A percentile compares a stretch with the other conserved stretches of the same genome.
Evolutionary conservation across 768 basidiomycete genomes (phyloP).

Genomic region (Roridomyces roridus): DNA sequence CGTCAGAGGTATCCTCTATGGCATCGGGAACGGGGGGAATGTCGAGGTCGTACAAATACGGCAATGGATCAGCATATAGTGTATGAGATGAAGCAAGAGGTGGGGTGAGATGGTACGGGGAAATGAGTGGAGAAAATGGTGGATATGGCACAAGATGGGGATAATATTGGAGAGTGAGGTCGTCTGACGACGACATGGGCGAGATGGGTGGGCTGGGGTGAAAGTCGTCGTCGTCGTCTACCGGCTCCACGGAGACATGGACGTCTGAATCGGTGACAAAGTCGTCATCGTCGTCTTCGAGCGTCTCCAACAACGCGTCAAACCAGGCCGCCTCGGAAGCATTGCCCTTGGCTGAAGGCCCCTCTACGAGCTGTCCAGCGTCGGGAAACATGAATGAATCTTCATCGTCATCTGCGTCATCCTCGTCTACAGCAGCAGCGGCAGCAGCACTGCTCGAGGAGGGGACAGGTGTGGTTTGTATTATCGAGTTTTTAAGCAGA

Average conservation of each 20-base stretch:
- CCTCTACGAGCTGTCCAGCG: constrained; percentile 59
- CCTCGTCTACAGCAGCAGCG: constrained; percentile 42
- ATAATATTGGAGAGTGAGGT: constrained; percentile 61
- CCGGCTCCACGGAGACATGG: constrained; percentile 51
- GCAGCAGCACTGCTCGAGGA: constrained; percentile 35
- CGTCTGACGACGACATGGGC: constrained; percentile 81
- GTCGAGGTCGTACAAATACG: constrained; percentile 70
- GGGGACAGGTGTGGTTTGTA: constrained; percentile 55
- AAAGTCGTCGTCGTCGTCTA: constrained; percentile 70
- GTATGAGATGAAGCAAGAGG: constrained; percentile 50
- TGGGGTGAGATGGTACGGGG: constrained; percentile 56
- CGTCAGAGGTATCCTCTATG: constrained; percentile 85
- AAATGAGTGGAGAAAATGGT: constrained; percentile 60
- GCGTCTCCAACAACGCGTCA: constrained; percentile 77
- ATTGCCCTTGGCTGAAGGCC: constrained; percentile 40
- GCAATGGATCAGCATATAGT: constrained; percentile 61
- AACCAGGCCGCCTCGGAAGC: constrained; percentile 82
- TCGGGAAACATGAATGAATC: constrained; percentile 87
- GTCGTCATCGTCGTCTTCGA: constrained; percentile 73
- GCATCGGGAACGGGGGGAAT: constrained; percentile 72
- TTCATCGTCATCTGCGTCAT: constrained; percentile 59
- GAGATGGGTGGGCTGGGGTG: constrained; percentile 68
- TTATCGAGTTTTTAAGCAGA: constrained; percentile 83
- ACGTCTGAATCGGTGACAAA: constrained; percentile 50
- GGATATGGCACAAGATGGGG: constrained; percentile 73